These are phyloP conservation scores for Bondarzewia mesenterica DNA, from an alignment of 1,284 basidiomycete genomes.

Conservation along the genomic window DNA sequence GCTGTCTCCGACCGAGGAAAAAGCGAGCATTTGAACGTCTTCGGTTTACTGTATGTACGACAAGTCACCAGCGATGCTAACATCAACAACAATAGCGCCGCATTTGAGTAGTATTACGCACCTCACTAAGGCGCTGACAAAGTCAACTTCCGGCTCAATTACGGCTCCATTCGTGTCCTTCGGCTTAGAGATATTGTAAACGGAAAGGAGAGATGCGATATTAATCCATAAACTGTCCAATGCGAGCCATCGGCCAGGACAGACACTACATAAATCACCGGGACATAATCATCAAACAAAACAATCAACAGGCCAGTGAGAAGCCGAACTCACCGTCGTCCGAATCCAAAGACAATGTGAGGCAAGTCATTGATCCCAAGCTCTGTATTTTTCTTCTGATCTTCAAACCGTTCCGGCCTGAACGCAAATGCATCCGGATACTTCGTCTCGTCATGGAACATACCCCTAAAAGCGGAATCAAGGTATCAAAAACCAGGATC, in stretches of 20 bases:
- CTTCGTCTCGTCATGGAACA: slow-evolving; percentile 1
- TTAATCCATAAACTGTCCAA: slow-evolving; percentile 42
- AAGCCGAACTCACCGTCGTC: neutral
- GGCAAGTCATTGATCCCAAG: neutral
- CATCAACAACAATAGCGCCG: too few relatives aligned
- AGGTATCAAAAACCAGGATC: neutral
- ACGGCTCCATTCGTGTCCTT: slow-evolving; percentile 30
- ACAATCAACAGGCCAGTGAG: slow-evolving; percentile 30
- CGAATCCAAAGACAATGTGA: neutral
- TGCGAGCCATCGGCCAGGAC: slow-evolving; percentile 36
- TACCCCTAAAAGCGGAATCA: neutral
- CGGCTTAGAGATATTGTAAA: slow-evolving; percentile 33
- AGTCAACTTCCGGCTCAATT: slow-evolving; percentile 32
- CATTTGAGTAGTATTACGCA: too few relatives aligned
- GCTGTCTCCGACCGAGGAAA: neutral
- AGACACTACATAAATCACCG: slow-evolving; percentile 30
- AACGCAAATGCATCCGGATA: slow-evolving; percentile 1
- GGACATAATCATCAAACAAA: slow-evolving; percentile 40
- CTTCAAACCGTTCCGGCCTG: slow-evolving; percentile 1
- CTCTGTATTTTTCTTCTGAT: neutral
- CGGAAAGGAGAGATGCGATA: slow-evolving; percentile 34
- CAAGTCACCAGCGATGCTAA: slow-evolving; percentile 21
- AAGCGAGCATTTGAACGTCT: neutral
- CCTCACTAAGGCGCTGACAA: slow-evolving; percentile 36
- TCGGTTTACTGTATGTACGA: neutral